Evolutionary conservation across 148 eudicot genomes (phyloP), one percentile per base, ranked within the genome.

Genomic region (Cornus kousa): DNA sequence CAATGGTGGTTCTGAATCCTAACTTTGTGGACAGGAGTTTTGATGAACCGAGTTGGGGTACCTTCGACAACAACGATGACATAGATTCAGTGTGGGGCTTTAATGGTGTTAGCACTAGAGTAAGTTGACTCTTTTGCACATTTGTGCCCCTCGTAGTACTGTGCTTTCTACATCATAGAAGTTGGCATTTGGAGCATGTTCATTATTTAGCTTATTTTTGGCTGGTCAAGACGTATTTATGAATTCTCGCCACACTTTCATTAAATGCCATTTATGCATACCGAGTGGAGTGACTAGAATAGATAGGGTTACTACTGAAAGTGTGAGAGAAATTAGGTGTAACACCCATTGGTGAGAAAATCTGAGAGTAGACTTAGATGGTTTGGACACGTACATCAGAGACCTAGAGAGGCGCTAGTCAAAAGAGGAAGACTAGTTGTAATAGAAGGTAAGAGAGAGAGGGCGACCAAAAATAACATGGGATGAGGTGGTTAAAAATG

Each of bases 81-180:
- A 80, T 78, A 67, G 98, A 96, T 85, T 96, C 99, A 33, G 95
- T 96, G 46, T 94, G 99, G 99, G 99, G 98, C 71, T 87, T 90
- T 73, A 89, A 82, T 79, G 72, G 84, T 50, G 72, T 60, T 33
- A 79, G 75, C 80, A 72, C 91, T 74, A 93, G 90, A 92, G 99
- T 91, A 78, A 79, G 88, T 79, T 37, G 70, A 35, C 57, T 32
- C 72, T 46, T 66, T 24, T 64, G 53, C 50, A 35, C 33, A 33
- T 28, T 20, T 62, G 67, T 76, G n/a, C 66, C 35, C 8, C 64
- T 23, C 17, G 50, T 20, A 23, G 24, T 22, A 46, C 6, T 46
- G 3, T 4, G 33, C 19, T 20, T 40, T 20, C 32, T 17, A 17
- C 35, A 16, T 7, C 16, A 12, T 19, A 16, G n/a, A 46, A 71